Base-by-base conservation (phyloP, 768 basidiomycete genomes). In the Kwoniella bestiolae region DNA sequence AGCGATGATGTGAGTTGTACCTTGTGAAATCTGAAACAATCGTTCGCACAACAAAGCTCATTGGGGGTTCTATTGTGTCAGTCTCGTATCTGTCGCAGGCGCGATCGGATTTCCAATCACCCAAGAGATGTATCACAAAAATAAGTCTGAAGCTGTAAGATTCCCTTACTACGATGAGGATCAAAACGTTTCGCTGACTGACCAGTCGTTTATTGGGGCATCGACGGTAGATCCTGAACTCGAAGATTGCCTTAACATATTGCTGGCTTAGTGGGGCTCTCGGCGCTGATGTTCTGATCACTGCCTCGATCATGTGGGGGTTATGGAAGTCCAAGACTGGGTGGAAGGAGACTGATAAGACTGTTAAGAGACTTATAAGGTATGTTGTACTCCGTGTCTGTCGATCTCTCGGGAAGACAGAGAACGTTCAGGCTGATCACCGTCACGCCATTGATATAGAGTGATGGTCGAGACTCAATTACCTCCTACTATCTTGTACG, bases 291-390 rank as follows among this genome's bases (percentile, higher is more conserved):
- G 45, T 56, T 5, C 6, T 64, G 1, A 64, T 64, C 32, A 64
- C 62, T 8, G 44, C 18, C 3, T 45, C 44, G 7, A 65, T 65
- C 63, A 50, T 65, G 45, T 31, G 25, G 32, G 51, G 55, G 14
- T 41, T 65, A 26, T 5, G 46, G 5, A 49, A 32, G 32, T 65
- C 63, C 5, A 65, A 46, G 41, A 57, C 56, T 8, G 63, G 63
- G 6, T 58, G 56, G 56, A 58, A 49, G 28, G 32, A 38, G 21
- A 56, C 56, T 26, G 55, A 65, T 46, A 57, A 41, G 38, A 49
- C 35, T 16, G 46, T 65, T 28, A 58, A n/a, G 14, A 56, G 41
- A 46, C 56, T 65, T 28, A 18, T 58, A 12, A 25, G 29, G 63
- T 65, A n/a, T n/a, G n/a, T n/a, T n/a, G n/a, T n/a, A n/a, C n/a